These are phyloP conservation scores for Lactifluus subvellereus DNA, from an alignment of 768 basidiomycete species.

Conservation along the genomic window DNA sequence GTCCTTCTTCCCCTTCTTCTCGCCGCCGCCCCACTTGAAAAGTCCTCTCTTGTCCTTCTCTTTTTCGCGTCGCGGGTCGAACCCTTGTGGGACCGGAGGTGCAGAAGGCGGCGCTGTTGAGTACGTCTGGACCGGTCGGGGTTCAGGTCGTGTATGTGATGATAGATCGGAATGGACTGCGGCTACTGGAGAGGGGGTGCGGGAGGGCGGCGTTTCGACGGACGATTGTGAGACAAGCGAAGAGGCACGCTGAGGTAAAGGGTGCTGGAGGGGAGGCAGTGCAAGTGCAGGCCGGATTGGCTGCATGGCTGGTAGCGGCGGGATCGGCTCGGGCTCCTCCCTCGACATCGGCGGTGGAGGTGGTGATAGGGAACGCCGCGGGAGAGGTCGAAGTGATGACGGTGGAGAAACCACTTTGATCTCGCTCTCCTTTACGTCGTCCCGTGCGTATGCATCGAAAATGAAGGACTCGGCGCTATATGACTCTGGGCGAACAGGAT, in stretches of 20 bases:
- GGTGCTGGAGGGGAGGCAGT: conserved; percentile 17
- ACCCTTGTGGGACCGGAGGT: conserved; percentile 42
- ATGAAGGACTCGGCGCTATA: conserved; percentile 79
- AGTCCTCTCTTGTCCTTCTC: conserved; percentile 55
- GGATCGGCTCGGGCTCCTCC: neutral
- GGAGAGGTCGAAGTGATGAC: conserved; percentile 9
- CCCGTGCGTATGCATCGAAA: conserved; percentile 75
- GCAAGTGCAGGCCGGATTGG: conserved; percentile 1
- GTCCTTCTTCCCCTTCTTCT: conserved; percentile 46
- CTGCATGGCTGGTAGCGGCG: conserved; percentile 4
- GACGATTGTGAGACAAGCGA: conserved; percentile 41
- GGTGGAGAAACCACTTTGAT: conserved; percentile 7
- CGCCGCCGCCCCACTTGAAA: conserved; percentile 39
- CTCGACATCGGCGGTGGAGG: neutral
- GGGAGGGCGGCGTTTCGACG: conserved; percentile 36
- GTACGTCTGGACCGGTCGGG: conserved; percentile 17
- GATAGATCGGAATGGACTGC: neutral
- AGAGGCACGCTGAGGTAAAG: conserved; percentile 18
- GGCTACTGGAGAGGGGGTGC: conserved; percentile 52
- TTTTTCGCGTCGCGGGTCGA: conserved; percentile 75
- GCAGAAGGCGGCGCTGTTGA: conserved; percentile 6
- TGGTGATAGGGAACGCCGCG: conserved; percentile 18
- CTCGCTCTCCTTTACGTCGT: conserved; percentile 40
- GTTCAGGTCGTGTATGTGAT: conserved; percentile 7
- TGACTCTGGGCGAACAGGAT: conserved; percentile 51